Base-by-base conservation (phyloP, 208 protist genomes). In the Acanthamoeba lenticulata region DNA sequence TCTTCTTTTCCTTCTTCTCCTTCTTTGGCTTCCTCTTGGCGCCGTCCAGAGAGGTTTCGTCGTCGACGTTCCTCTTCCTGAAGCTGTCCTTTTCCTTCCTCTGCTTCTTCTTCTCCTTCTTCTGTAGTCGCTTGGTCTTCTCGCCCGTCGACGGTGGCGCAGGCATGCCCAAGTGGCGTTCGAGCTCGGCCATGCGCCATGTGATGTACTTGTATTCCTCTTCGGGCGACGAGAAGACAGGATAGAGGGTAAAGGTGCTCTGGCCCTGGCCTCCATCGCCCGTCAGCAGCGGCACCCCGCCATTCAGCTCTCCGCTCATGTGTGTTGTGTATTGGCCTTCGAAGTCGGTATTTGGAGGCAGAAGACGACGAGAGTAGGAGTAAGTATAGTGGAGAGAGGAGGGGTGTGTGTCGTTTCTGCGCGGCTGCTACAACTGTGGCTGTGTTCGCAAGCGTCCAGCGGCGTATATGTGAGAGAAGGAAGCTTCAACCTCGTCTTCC, bases 131-230 rank as follows among this genome's bases (percentile, higher is more conserved):
- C 49, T 55, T 55, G 49, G 62, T 15, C n/a, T 21, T 3, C 11
- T n/a, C n/a, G 38, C 0, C 21, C 6, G 74, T 72, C 17, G 62
- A 72, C 1, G 24, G 13, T 15, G 29, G 62, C 32, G 62, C 2
- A 2, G 49, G 19, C 49, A 55, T 55, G 32, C 62, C 62, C 32
- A 72, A n/a, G 13, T 72, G 62, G 24, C 62, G 24, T n/a, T 72
- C 62, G 2, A 72, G 62, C 62, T 72, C 62, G 2, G 62, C 62
- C 62, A 72, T 72, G 62, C 62, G 62, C 29, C 24, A 38, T 15
- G 24, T 72, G 62, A 72, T 72, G 62, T 72, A 72, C 62, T 72
- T 29, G 62, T 72, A 72, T 27, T 72, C 62, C 62, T 72, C 62
- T n/a, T 72, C 62, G 62, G 62, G 62, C 32, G 62, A 38, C 62